Percentiles rank a stretch among this genome's conserved stretches.
Conservation (phyloP, 345 rosid genomes). For the Euphorbia peplus region DNA sequence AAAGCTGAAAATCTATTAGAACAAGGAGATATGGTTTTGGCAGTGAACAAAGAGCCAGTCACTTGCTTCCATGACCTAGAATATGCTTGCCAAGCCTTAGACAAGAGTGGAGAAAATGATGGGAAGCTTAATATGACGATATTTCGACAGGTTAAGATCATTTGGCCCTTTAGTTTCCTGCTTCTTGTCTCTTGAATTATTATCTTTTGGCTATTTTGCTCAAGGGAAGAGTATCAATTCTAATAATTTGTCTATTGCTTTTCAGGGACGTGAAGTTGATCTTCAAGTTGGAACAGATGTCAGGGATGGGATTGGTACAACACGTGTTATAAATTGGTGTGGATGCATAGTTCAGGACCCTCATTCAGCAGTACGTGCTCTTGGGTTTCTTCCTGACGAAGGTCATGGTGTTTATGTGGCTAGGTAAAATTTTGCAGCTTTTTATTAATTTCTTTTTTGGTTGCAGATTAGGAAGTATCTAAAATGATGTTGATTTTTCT, state of each 20-base stretch:
- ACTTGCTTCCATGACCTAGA: slow-evolving; percentile 92
- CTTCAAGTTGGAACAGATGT: slow-evolving; percentile 81
- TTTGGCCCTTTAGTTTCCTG: neutral
- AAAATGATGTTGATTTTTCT: too few species aligned
- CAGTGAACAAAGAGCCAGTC: slow-evolving; percentile 81
- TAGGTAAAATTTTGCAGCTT: slow-evolving; percentile 48
- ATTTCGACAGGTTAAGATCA: slow-evolving; percentile 65
- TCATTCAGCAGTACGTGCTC: slow-evolving; percentile 94
- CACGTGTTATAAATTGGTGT: slow-evolving; percentile 82
- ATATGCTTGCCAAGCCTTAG: slow-evolving; percentile 74
- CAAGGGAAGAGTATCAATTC: neutral
- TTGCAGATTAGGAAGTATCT: too few species aligned
- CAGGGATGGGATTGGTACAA: slow-evolving; percentile 90
- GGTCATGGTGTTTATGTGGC: slow-evolving; percentile 97
- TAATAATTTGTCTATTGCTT: slow-evolving; percentile 9
- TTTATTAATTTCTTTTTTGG: too few species aligned
- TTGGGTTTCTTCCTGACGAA: slow-evolving; percentile 98
- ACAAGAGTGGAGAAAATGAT: slow-evolving; percentile 40
- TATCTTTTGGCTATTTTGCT: neutral
- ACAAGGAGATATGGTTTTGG: slow-evolving; percentile 96
- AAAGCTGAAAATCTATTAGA: slow-evolving; percentile 84
- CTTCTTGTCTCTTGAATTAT: neutral
- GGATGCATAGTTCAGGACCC: slow-evolving; percentile 94
- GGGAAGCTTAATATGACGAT: slow-evolving; percentile 73
- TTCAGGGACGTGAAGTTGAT: slow-evolving; percentile 75